Base-by-base conservation (phyloP, 176 grass and related monocot genomes). In the Calamus simplicifolius region DNA sequence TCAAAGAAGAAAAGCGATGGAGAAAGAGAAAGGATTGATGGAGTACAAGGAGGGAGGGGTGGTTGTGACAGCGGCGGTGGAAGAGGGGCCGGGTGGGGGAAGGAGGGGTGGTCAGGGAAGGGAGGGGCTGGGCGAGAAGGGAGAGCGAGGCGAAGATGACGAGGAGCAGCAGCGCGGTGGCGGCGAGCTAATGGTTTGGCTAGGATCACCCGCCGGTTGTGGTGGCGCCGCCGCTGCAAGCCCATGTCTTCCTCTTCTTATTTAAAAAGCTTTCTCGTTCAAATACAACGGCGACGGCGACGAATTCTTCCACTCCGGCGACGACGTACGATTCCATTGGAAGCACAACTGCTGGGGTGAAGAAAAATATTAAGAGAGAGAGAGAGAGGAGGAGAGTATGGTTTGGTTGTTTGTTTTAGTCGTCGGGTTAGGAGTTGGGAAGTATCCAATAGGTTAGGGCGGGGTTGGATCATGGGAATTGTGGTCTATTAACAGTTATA, bases 81-180 rank as follows among this genome's bases (percentile, higher is more conserved):
- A 69, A n/a, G 4, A 51, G 50, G 25, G 73, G n/a, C n/a, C n/a
- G n/a, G 25, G 52, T 81, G 75, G 66, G 66, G 62, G 70, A 90
- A 69, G 27, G 73, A 68, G 25, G 68, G 59, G 62, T 73, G 73
- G 59, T 56, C 78, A 21, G 77, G 73, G 15, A 80, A 21, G 77
- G 73, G 15, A 80, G 81, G 52, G 79, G 80, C 48, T 81, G 84
- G 21, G 81, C 89, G 50, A 98, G 76, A 61, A 97, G 29, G 81
- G 71, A 88, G 77, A 82, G 69, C 80, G 75, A 88, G 18, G 81
- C 63, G 66, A 89, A 69, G 43, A 89, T 73, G 70, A 85, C 1
- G 52, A 98, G 27, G 64, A 98, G 63, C 69, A 98, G 35, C 12
- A 80, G 60, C 4, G 93, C 75, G 13, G 84, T 79, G 25, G 53